These are phyloP conservation scores for Halenospora varia DNA, from an alignment of 495 filamentous ascomycete genomes.

Conservation along the genomic window DNA sequence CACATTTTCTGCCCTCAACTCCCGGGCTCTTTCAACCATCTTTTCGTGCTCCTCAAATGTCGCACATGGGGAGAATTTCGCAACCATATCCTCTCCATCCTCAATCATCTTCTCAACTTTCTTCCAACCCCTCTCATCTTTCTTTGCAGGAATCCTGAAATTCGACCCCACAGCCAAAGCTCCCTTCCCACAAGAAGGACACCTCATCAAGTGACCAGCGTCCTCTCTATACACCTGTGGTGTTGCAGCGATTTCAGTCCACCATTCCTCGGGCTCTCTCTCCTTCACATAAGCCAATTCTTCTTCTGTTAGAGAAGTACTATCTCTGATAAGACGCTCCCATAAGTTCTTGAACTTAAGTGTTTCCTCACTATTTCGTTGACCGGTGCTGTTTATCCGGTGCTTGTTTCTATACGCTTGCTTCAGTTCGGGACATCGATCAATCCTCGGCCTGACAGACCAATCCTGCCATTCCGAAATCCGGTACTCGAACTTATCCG, in stretches of 20 bases:
- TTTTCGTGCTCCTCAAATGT: not conserved
- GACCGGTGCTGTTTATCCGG: not conserved
- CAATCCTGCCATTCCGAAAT: not conserved
- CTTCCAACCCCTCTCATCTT: not conserved
- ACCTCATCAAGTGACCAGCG: not conserved
- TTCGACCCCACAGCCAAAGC: not conserved
- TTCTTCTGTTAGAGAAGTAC: not conserved
- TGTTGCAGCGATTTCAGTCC: not conserved
- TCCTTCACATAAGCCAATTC: not conserved
- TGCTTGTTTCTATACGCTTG: not conserved
- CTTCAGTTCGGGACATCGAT: not conserved
- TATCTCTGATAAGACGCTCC: not conserved
- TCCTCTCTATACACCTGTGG: no score
- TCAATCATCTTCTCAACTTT: not conserved
- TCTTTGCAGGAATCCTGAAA: not conserved
- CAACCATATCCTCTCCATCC: not conserved
- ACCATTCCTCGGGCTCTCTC: not conserved
- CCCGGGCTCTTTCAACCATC: not conserved
- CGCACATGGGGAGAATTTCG: not conserved
- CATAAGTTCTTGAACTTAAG: not conserved
- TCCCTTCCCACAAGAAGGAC: not conserved
- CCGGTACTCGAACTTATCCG: not conserved
- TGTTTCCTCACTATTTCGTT: not conserved
- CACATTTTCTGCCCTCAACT: not conserved
- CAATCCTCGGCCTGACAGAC: not conserved